These are phyloP conservation scores for Inosperma sp. DNA, from an alignment of 768 basidiomycete species.

Conservation along the genomic window DNA sequence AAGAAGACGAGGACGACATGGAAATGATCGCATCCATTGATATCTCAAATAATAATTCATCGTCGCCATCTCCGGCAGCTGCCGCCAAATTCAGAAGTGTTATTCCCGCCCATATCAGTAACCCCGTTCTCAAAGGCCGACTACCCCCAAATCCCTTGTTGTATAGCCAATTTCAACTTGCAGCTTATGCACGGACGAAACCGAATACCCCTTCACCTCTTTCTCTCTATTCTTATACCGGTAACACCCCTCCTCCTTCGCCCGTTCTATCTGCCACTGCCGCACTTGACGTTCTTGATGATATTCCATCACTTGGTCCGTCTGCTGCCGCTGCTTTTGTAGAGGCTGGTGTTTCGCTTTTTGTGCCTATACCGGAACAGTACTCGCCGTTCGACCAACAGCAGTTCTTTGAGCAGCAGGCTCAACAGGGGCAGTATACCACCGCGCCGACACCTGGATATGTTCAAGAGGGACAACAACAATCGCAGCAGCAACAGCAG, in stretches of 20 bases:
- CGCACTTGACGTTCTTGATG: neutral
- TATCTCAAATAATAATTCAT: neutral
- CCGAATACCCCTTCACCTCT: slow-evolving; percentile 5
- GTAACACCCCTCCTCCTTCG: neutral
- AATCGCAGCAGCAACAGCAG: neutral
- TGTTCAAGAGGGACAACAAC: neutral
- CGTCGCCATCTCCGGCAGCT: neutral
- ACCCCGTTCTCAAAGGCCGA: slow-evolving; percentile 7
- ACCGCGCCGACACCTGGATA: neutral
- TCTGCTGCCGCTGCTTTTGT: neutral
- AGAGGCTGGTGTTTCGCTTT: neutral
- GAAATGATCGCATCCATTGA: neutral
- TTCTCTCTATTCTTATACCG: neutral
- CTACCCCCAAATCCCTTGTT: slow-evolving; percentile 5
- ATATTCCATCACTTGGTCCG: neutral
- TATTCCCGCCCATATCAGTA: neutral
- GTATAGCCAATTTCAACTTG: slow-evolving; percentile 6
- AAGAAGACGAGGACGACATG: neutral
- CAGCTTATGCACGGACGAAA: slow-evolving; percentile 2
- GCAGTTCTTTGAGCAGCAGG: slow-evolving; percentile 1
- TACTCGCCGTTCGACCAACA: neutral
- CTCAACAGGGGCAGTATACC: neutral
- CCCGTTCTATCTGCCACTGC: neutral
- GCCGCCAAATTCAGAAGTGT: neutral
- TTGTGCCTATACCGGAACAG: neutral